A percentile compares a stretch with the other conserved stretches of the same genome.
Evolutionary conservation across 805 yeast genomes (phyloP).

Genomic region (Cyberlindnera euphorbiiphila): DNA sequence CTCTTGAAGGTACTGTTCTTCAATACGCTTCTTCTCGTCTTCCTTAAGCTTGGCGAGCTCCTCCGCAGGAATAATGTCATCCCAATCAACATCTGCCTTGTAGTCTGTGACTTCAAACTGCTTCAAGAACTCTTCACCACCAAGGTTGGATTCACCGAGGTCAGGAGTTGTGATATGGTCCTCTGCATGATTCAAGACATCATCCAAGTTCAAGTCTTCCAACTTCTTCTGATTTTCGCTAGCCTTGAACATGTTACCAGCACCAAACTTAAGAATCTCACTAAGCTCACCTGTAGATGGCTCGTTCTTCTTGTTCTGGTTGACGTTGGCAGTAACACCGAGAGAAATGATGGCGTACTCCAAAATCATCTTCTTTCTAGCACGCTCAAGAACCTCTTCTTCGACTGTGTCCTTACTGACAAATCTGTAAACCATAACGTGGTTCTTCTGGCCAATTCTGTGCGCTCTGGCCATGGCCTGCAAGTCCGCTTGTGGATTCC

Average conservation of each 20-base stretch:
- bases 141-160: slow-evolving; percentile 93
- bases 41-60: slow-evolving; percentile 86
- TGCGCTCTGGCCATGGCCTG: slow-evolving; percentile 99
- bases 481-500: slow-evolving; percentile 99
- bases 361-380: slow-evolving; percentile 95
- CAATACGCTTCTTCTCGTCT: slow-evolving; percentile 81
- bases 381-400: slow-evolving; percentile 94
- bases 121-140: slow-evolving; percentile 95
- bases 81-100: slow-evolving; percentile 98
- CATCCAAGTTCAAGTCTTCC: slow-evolving; percentile 93
- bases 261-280: slow-evolving; percentile 95
- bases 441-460: slow-evolving; percentile 98
- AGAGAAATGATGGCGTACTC: slow-evolving; percentile 96
- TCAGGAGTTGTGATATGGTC: slow-evolving; percentile 97
- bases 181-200: slow-evolving; percentile 93
- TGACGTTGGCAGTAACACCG: slow-evolving; percentile 77
- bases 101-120: slow-evolving; percentile 98
- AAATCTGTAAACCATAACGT: slow-evolving; percentile 94
- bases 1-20: slow-evolving; percentile 81
- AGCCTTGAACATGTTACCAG: slow-evolving; percentile 95
- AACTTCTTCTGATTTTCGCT: slow-evolving; percentile 90
- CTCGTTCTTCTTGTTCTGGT: slow-evolving; percentile 49
- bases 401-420: slow-evolving; percentile 98
- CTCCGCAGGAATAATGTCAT: slow-evolving; percentile 95
- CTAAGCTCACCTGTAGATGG: slow-evolving; percentile 83